These are phyloP conservation scores for Aspergillus steynii DNA, from an alignment of 495 filamentous ascomycete genomes.

Conservation along the genomic window DNA sequence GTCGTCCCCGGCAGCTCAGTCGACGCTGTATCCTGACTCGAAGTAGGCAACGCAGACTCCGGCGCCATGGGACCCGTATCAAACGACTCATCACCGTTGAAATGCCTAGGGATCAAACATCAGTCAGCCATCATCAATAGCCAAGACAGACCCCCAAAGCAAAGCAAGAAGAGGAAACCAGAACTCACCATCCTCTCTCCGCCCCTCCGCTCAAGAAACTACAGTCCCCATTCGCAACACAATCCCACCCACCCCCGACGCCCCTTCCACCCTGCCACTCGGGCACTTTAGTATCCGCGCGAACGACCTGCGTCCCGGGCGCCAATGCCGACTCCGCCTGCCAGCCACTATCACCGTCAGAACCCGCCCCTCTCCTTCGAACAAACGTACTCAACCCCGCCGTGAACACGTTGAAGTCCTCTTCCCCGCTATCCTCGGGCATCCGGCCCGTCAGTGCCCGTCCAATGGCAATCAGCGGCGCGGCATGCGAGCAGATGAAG, in stretches of 20 bases:
- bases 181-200: slow-evolving; percentile 83
- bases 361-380: slow-evolving; percentile 16
- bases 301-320: slow-evolving; percentile 28
- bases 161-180: not conserved
- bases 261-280: slow-evolving; percentile 65
- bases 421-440: slow-evolving; percentile 63
- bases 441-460: slow-evolving; percentile 73
- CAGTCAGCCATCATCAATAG: not conserved
- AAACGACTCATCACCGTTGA: slow-evolving; percentile 75
- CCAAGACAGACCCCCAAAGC: too few relatives aligned
- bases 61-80: slow-evolving; percentile 45
- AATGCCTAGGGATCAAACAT: slow-evolving; percentile 54
- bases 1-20: slow-evolving; percentile 15
- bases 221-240: slow-evolving; percentile 78
- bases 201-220: slow-evolving; percentile 74
- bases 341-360: not conserved
- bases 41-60: slow-evolving; percentile 11
- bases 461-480: slow-evolving; percentile 81
- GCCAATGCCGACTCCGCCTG: slow-evolving; percentile 19
- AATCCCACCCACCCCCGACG: slow-evolving; percentile 79
- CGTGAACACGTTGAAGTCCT: slow-evolving; percentile 88
- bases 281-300: slow-evolving; percentile 41
- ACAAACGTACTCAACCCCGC: slow-evolving; percentile 71
- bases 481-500: slow-evolving; percentile 88
- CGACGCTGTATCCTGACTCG: slow-evolving; percentile 10